Evolutionary conservation across 306 rosid genomes (phyloP).

Genomic region (Lathyrus aphaca): DNA sequence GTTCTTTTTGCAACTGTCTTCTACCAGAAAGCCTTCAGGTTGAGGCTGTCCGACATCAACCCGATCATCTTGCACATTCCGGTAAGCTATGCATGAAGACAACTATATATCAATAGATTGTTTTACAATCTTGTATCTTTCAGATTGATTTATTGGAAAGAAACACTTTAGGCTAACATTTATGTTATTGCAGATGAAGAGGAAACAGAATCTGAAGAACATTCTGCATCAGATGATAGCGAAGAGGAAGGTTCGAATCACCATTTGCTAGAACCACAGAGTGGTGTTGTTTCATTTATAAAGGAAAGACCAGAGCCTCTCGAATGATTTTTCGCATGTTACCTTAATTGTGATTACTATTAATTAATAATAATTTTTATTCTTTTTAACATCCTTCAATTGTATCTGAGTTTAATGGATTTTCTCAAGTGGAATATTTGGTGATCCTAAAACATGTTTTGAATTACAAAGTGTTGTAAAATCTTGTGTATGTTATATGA

Average conservation of each 20-base stretch:
- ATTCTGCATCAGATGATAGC: constrained; percentile 59
- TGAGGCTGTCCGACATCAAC: constrained; percentile 80
- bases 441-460: constrained; percentile 30
- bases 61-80: constrained; percentile 63
- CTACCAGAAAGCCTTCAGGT: constrained; percentile 90
- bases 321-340: constrained; percentile 41
- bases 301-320: constrained; percentile 67
- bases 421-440: constrained; percentile 36
- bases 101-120: constrained; percentile 1
- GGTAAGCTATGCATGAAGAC: constrained; percentile 53
- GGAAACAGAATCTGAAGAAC: constrained; percentile 59
- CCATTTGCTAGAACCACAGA: constrained; percentile 58
- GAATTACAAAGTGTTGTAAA: constrained; percentile 25
- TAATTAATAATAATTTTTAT: constrained; percentile 2
- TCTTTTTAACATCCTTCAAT: constrained; percentile 36
- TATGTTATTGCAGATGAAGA: constrained; percentile 64
- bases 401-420: constrained; percentile 31
- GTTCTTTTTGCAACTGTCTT: constrained; percentile 96
- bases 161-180: constrained; percentile 3
- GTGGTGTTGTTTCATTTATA: constrained; percentile 60
- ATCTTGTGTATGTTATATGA: constrained; percentile 22
- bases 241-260: constrained; percentile 68
- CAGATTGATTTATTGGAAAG: constrained; percentile 21
- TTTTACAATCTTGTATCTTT: constrained; percentile 29
- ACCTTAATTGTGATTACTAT: constrained; percentile 27